phyloP scores from a whole-genome alignment of 2,329 filamentous ascomycete species.

The Curvularia verruculosa region DNA sequence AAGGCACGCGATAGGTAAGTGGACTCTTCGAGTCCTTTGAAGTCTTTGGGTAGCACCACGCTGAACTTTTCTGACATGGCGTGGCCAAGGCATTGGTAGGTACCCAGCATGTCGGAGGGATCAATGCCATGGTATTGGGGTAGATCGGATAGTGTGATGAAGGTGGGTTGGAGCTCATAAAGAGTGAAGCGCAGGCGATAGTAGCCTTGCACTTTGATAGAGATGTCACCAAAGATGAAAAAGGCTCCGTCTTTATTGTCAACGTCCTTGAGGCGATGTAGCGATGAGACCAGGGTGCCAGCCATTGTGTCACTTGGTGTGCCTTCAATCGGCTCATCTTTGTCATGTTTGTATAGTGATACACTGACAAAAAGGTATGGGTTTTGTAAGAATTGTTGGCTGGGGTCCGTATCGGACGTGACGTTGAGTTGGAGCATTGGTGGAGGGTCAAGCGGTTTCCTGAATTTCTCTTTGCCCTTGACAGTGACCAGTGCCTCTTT shows the following conservation, averaged over 20 bases:
- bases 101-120: neutral
- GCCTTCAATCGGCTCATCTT: slow-evolving; percentile 55
- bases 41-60: slow-evolving; percentile 68
- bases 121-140: neutral
- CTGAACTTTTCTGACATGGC: slow-evolving; percentile 71
- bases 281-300: slow-evolving; percentile 78
- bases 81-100: slow-evolving; percentile 56
- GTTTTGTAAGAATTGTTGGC: slow-evolving; percentile 69
- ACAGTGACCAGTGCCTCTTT: slow-evolving; percentile 68
- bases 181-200: slow-evolving; percentile 79
- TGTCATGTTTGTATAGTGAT: slow-evolving; percentile 58
- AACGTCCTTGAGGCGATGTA: slow-evolving; percentile 80
- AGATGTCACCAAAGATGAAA: slow-evolving; percentile 90
- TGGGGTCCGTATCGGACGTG: slow-evolving; percentile 55
- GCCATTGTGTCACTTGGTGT: slow-evolving; percentile 58
- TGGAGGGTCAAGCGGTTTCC: slow-evolving; percentile 87
- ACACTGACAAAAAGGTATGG: slow-evolving; percentile 69
- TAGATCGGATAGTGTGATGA: slow-evolving; percentile 27
- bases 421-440: slow-evolving; percentile 78
- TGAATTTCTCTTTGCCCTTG: slow-evolving; percentile 78
- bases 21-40: slow-evolving; percentile 80
- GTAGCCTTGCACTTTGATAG: slow-evolving; percentile 73
- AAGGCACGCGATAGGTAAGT: slow-evolving; percentile 82
- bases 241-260: slow-evolving; percentile 80
- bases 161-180: slow-evolving; percentile 57